phyloP scores from a whole-genome alignment of 768 basidiomycete species.

The Pluteus cervinus region DNA sequence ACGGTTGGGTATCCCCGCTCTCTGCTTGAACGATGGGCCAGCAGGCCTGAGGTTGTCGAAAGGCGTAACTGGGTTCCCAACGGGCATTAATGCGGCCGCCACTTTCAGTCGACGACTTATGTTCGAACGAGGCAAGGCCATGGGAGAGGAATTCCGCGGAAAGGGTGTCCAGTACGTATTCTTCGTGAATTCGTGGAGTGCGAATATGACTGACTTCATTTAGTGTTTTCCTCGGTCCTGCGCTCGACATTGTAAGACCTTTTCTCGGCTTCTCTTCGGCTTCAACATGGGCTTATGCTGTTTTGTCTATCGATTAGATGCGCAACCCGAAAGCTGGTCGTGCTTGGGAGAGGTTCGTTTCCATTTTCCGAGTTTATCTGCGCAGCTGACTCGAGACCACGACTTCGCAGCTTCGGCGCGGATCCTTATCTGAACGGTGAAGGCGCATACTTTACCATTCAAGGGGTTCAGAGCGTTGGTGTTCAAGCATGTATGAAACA shows the following conservation, averaged over 20 bases:
- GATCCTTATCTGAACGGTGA: constrained; percentile 54
- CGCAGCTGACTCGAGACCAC: background rate
- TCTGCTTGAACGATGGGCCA: constrained; percentile 33
- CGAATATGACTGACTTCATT: background rate
- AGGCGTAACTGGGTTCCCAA: constrained; percentile 36
- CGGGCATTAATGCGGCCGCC: constrained; percentile 38
- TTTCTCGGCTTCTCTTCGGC: no score
- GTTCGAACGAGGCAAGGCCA: constrained; percentile 44
- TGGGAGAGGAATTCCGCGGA: constrained; percentile 52
- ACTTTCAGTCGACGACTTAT: constrained; percentile 48
- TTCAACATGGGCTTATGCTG: no score
- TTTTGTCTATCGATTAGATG: no score
- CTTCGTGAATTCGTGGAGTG: background rate
- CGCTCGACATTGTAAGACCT: constrained; percentile 40
- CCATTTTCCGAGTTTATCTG: background rate
- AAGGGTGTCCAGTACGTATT: constrained; percentile 40
- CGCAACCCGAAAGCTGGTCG: no score
- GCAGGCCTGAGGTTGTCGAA: constrained; percentile 27
- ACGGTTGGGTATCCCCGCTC: constrained; percentile 23
- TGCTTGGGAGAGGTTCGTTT: constrained; percentile 28
- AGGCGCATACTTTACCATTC: constrained; percentile 42
- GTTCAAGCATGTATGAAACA: constrained; percentile 47
- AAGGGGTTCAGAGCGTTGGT: constrained; percentile 44
- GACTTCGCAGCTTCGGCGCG: constrained; percentile 27
- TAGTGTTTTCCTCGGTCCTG: constrained; percentile 35